These are phyloP conservation scores for Cercospora citrullina DNA, from an alignment of 2,329 filamentous ascomycete species.

Conservation along the genomic window DNA sequence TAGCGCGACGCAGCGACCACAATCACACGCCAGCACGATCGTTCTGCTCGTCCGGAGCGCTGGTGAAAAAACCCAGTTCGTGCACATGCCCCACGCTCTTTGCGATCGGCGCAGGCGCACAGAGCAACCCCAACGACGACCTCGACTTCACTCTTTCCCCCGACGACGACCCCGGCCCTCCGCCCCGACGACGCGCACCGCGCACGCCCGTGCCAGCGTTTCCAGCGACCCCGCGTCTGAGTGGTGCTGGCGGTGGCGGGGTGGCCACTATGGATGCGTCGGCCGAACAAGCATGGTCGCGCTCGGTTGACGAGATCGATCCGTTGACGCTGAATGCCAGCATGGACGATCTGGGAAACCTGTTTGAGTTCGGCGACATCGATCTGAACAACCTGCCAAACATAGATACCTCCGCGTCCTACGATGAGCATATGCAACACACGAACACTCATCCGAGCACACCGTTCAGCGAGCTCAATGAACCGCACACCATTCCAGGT, in stretches of 20 bases:
- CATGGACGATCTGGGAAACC: slow-evolving; percentile 47
- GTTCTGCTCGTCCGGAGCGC: background rate
- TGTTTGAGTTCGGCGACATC: slow-evolving; percentile 45
- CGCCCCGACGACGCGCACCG: background rate
- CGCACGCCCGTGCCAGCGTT: background rate
- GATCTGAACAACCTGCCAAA: slow-evolving; percentile 35
- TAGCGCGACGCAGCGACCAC: background rate
- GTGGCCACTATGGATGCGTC: slow-evolving; percentile 32
- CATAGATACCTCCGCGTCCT: slow-evolving; percentile 25
- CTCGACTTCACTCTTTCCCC: background rate
- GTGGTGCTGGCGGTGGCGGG: background rate
- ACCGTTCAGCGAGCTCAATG: slow-evolving; percentile 34
- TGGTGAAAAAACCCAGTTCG: background rate
- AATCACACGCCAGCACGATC: background rate
- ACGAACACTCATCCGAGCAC: slow-evolving; percentile 33
- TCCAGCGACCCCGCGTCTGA: background rate
- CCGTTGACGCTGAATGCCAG: slow-evolving; percentile 29
- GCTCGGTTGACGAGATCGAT: slow-evolving; percentile 42
- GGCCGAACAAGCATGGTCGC: slow-evolving; percentile 41
- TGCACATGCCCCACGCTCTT: background rate
- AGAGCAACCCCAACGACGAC: background rate
- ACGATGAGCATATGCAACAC: slow-evolving; percentile 30
- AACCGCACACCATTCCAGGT: slow-evolving; percentile 25
- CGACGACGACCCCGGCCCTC: background rate
- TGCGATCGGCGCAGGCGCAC: background rate